Evolutionary conservation across 805 yeast species (phyloP).

Genomic region (Metschnikowia amazonensis): DNA sequence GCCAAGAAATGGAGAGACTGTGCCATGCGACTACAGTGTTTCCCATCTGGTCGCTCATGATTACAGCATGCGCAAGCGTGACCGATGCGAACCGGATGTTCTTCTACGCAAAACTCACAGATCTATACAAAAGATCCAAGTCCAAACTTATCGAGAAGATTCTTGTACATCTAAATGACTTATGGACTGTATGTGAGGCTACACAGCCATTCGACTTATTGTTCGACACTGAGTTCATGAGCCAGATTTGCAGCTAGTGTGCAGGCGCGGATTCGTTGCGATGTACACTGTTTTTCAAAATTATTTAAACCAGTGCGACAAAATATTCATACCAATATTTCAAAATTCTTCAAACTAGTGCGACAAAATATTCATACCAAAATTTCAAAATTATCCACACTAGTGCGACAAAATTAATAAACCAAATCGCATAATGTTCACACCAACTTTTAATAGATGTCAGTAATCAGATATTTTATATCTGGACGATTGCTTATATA

Average conservation of each 20-base stretch:
- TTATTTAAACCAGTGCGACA: too few species aligned
- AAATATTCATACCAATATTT: too few species aligned
- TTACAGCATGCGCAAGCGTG: conserved; percentile 14
- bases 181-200: conserved; percentile 14
- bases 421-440: too few species aligned
- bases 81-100: conserved; percentile 5
- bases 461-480: too few species aligned
- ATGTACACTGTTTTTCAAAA: too few species aligned
- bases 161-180: conserved; percentile 11
- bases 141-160: conserved; percentile 11
- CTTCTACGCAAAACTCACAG: conserved; percentile 7
- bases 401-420: too few species aligned
- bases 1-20: conserved; percentile 8
- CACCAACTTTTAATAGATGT: too few species aligned
- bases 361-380: too few species aligned
- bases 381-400: too few species aligned
- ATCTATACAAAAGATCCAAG: conserved; percentile 5
- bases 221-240: conserved; percentile 15
- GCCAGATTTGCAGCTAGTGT: conserved; percentile 12
- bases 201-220: conserved; percentile 16
- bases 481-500: too few species aligned
- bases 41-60: conserved; percentile 17
- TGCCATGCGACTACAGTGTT: conserved; percentile 10
- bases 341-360: too few species aligned
- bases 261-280: not conserved